Conservation (phyloP, 139 green algal species). For the Coelastrella sp. region DNA sequence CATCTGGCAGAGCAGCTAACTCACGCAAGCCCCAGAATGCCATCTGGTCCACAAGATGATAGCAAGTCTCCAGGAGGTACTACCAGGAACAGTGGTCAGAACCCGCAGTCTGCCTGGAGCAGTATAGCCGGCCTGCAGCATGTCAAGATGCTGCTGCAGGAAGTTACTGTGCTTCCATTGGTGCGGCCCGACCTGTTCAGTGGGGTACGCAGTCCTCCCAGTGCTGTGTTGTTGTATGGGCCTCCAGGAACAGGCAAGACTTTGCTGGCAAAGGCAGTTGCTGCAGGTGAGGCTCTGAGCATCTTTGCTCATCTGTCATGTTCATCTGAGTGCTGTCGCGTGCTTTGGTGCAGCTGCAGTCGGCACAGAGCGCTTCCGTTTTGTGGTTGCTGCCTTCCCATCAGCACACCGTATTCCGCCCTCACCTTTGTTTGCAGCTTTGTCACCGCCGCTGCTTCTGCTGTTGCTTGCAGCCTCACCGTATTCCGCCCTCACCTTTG, state of each 20-base stretch:
- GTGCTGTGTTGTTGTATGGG: constrained; percentile 93
- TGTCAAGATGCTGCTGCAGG: constrained; percentile 65
- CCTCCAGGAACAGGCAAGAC: constrained; percentile 95
- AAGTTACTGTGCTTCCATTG: constrained; percentile 62
- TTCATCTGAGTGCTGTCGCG: too few relatives aligned
- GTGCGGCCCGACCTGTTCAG: constrained; percentile 85
- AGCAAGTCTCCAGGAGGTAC: not conserved
- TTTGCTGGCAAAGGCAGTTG: constrained; percentile 92
- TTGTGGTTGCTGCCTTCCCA: too few relatives aligned
- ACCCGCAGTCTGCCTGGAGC: constrained; percentile 27
- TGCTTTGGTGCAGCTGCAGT: too few relatives aligned
- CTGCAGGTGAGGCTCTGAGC: constrained; percentile 51
- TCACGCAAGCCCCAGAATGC: not conserved
- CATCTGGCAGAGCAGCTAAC: not conserved
- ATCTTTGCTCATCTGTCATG: too few relatives aligned
- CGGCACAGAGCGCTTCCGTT: too few relatives aligned
- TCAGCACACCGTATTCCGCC: too few relatives aligned
- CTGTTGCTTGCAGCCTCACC: too few relatives aligned
- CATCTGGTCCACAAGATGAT: not conserved
- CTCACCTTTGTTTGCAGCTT: too few relatives aligned
- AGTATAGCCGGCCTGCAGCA: constrained; percentile 54
- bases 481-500: too few relatives aligned
- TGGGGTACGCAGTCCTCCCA: constrained; percentile 80
- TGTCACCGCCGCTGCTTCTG: too few relatives aligned
- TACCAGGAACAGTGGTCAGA: not conserved